Conservation (phyloP, 768 basidiomycete genomes). For the Auriscalpium orientale region DNA sequence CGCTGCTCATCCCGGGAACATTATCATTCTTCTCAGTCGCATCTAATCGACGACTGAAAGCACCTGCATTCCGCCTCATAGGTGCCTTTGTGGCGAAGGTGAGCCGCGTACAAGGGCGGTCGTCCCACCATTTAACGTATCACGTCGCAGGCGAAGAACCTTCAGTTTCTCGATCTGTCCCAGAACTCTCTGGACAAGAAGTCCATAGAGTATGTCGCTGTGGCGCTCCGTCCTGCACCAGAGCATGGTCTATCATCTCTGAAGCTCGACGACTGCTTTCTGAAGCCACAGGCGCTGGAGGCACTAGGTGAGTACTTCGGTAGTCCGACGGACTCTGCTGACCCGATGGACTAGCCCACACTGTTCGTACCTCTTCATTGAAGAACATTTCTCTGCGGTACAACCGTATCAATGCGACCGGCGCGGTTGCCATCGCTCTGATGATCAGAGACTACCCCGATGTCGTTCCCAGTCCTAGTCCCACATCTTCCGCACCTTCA, state of each 20-base stretch:
- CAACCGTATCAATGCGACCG: conserved; percentile 78
- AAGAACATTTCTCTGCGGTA: conserved; percentile 86
- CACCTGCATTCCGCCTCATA: conserved; percentile 67
- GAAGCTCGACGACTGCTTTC: conserved; percentile 80
- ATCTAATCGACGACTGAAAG: conserved; percentile 77
- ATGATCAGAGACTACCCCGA: conserved; percentile 98
- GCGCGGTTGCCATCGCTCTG: conserved; percentile 86
- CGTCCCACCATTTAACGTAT: background rate
- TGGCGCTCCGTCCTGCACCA: conserved; percentile 49
- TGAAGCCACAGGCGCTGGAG: conserved; percentile 72
- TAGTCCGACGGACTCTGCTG: background rate
- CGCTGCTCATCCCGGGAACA: conserved; percentile 75
- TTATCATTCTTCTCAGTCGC: conserved; percentile 81
- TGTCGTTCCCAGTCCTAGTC: conserved; percentile 35
- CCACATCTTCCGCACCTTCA: conserved; percentile 19
- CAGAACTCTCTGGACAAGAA: conserved; percentile 82
- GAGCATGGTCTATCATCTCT: conserved; percentile 62
- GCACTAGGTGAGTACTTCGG: conserved; percentile 53
- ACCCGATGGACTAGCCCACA: conserved; percentile 47
- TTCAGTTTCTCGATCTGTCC: conserved; percentile 88
- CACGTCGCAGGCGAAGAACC: conserved; percentile 50
- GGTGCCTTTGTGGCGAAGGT: conserved; percentile 78
- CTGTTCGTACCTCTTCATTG: conserved; percentile 75
- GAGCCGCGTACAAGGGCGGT: background rate
- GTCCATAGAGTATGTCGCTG: conserved; percentile 73